phyloP scores from a whole-genome alignment of 495 filamentous ascomycete species.

The Lichenothelia convexa region DNA sequence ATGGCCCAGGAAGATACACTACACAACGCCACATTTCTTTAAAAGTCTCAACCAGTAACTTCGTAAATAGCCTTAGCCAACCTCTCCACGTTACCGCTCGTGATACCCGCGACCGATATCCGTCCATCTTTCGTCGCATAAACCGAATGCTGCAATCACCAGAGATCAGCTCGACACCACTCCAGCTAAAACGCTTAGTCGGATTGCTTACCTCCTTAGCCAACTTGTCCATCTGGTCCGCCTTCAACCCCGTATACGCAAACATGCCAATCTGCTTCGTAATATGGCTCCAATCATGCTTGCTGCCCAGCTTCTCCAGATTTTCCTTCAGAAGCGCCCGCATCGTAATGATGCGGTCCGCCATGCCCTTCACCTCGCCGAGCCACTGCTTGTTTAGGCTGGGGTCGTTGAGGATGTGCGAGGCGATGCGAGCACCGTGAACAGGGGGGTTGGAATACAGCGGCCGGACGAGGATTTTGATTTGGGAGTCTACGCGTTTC shows the following conservation, averaged over 20 bases:
- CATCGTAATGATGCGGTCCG: slow-evolving; percentile 97
- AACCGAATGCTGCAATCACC: slow-evolving; percentile 57
- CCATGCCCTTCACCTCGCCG: slow-evolving; percentile 94
- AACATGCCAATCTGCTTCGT: slow-evolving; percentile 99
- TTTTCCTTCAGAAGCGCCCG: slow-evolving; percentile 80
- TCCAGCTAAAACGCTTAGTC: neutral
- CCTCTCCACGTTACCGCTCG: slow-evolving; percentile 74
- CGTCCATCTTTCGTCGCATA: slow-evolving; percentile 95
- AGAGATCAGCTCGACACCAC: neutral
- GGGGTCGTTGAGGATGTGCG: slow-evolving; percentile 78
- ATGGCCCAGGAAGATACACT: no score
- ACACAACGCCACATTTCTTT: no score
- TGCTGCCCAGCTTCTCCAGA: slow-evolving; percentile 81
- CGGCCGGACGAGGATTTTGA: slow-evolving; percentile 95
- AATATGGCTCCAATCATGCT: slow-evolving; percentile 97
- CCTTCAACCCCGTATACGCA: slow-evolving; percentile 84
- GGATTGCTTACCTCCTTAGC: slow-evolving; percentile 55
- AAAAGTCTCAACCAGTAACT: slow-evolving; percentile 42
- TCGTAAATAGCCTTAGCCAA: slow-evolving; percentile 92
- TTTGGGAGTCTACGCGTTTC: slow-evolving; percentile 88
- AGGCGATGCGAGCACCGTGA: slow-evolving; percentile 86
- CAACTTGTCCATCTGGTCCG: slow-evolving; percentile 80
- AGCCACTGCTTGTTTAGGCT: slow-evolving; percentile 86
- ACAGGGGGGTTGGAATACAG: slow-evolving; percentile 97
- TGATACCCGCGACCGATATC: slow-evolving; percentile 96